phyloP scores from a whole-genome alignment of 2,329 filamentous ascomycete genomes.

The Berkeleyomyces basicola region DNA sequence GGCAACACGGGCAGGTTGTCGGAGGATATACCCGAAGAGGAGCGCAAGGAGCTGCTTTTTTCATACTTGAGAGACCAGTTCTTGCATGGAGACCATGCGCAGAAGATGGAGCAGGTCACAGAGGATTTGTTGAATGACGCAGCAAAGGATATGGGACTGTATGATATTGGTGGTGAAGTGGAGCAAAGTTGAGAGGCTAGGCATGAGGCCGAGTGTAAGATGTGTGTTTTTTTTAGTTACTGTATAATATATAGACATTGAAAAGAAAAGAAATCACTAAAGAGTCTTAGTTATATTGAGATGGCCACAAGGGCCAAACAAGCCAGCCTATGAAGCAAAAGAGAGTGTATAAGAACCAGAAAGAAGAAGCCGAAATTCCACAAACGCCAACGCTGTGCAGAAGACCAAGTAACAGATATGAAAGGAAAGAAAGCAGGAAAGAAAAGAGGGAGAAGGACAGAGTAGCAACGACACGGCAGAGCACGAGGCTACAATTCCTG shows the following conservation, averaged over 20 bases:
- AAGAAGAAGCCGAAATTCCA: not conserved
- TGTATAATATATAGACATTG: constrained; percentile 5
- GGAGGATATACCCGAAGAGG: constrained; percentile 22
- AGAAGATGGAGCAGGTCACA: constrained; percentile 14
- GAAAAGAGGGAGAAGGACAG: not conserved
- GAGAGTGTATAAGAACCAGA: not conserved
- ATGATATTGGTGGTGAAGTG: constrained; percentile 17
- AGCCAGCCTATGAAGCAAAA: not conserved
- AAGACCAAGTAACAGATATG: not conserved
- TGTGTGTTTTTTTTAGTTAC: not conserved
- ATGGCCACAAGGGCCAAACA: not conserved
- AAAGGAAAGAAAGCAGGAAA: not conserved
- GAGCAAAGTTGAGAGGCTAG: constrained; percentile 13
- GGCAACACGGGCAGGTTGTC: constrained; percentile 17
- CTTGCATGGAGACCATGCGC: constrained; percentile 1
- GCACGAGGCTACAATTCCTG: not conserved
- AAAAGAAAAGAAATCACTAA: not conserved
- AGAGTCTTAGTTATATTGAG: not conserved
- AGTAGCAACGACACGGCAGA: not conserved
- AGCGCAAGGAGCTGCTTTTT: constrained; percentile 25
- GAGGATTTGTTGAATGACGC: constrained; percentile 20
- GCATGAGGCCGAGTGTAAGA: constrained; percentile 1
- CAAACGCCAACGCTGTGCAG: constrained; percentile 30
- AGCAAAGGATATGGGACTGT: constrained; percentile 29
- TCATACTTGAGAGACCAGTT: constrained; percentile 23